A percentile compares a stretch with the other conserved stretches of the same genome.
Conservation (phyloP, 768 basidiomycete species). For the Imleria badia region DNA sequence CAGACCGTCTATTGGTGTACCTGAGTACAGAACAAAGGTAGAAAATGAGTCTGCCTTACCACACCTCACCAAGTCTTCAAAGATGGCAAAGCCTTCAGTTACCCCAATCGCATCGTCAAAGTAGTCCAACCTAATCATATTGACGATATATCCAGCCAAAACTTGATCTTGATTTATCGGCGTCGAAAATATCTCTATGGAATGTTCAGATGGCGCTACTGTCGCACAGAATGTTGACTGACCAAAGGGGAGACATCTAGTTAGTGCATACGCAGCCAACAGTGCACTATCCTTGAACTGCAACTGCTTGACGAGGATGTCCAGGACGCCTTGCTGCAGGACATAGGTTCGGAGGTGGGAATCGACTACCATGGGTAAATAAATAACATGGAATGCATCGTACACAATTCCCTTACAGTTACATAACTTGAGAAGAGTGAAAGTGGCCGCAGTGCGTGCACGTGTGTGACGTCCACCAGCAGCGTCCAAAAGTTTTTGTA, state of each 20-base stretch:
- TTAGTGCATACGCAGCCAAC: conserved; percentile 4
- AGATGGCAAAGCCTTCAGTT: conserved; percentile 14
- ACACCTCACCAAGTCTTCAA: conserved; percentile 3
- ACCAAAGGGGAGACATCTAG: not conserved
- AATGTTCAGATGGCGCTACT: not conserved
- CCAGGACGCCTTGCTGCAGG: not conserved
- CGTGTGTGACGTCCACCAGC: not conserved
- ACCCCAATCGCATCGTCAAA: conserved; percentile 27
- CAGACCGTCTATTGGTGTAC: not conserved
- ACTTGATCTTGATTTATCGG: conserved; percentile 1
- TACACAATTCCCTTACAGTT: not conserved
- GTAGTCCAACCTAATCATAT: conserved; percentile 24
- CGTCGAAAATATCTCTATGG: not conserved
- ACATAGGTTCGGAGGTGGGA: not conserved
- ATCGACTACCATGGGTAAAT: not conserved
- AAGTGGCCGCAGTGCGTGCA: conserved; percentile 4
- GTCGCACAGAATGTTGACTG: not conserved
- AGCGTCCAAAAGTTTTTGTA: conserved; percentile 4
- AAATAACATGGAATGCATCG: not conserved
- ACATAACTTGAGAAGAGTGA: conserved; percentile 9
- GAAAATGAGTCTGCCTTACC: not conserved
- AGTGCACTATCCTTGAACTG: conserved; percentile 2
- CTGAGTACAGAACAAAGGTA: not conserved
- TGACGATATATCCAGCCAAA: conserved; percentile 18
- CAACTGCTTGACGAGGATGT: conserved; percentile 1